Evolutionary conservation across 1,284 basidiomycete genomes (phyloP).

Genomic region (Rhodotorula sp.): DNA sequence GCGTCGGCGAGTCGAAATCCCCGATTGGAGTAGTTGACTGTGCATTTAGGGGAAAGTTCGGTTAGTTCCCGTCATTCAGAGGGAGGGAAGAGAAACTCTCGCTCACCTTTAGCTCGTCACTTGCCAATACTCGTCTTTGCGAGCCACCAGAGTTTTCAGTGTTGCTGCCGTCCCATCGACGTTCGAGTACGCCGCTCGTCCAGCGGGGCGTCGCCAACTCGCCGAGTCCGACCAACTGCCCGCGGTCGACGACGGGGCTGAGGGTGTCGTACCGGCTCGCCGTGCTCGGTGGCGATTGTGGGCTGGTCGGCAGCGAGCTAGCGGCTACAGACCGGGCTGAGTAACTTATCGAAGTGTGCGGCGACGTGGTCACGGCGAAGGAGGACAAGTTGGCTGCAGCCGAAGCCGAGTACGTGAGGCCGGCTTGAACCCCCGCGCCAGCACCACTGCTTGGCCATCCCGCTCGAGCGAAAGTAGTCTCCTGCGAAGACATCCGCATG

Average conservation of each 20-base stretch:
- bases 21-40: not conserved
- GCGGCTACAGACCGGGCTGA: slow-evolving; percentile 3
- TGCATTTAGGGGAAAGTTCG: not conserved
- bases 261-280: slow-evolving; percentile 50
- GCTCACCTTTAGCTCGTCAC: no score
- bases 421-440: not conserved
- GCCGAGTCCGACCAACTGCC: slow-evolving; percentile 85
- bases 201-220: slow-evolving; percentile 97
- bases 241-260: slow-evolving; percentile 78
- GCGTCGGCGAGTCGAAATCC: slow-evolving; percentile 18
- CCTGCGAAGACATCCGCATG: not conserved
- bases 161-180: slow-evolving; percentile 20
- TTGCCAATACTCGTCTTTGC: no score
- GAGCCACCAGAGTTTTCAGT: no score
- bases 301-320: slow-evolving; percentile 4
- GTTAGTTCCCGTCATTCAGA: not conserved
- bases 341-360: slow-evolving; percentile 5
- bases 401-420: slow-evolving; percentile 40
- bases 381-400: slow-evolving; percentile 35
- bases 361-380: slow-evolving; percentile 13
- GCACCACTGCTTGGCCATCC: not conserved
- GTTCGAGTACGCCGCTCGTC: slow-evolving; percentile 52
- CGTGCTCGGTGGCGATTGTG: not conserved
- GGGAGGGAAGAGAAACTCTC: not conserved
- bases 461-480: not conserved